Percentiles rank a stretch among this genome's conserved stretches.
Evolutionary conservation across 164 flowering plant genomes (phyloP).

Genomic region (Litsea cubeba): DNA sequence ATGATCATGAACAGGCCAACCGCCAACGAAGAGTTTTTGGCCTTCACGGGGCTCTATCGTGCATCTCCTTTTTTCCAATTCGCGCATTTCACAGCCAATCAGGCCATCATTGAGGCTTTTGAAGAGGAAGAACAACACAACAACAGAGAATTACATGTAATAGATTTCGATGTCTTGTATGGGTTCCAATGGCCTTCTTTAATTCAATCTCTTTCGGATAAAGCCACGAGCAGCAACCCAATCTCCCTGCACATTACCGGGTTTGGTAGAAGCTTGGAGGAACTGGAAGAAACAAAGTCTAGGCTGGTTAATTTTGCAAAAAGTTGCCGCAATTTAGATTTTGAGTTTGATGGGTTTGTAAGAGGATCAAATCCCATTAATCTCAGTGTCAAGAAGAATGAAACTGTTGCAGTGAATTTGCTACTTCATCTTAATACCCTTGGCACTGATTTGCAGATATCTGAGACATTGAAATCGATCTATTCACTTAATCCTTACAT

Average conservation of each 20-base stretch:
- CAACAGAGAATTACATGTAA: slow-evolving; percentile 42
- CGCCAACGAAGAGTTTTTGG: slow-evolving; percentile 43
- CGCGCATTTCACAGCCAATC: slow-evolving; percentile 82
- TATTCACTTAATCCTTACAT: slow-evolving; percentile 44
- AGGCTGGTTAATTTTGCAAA: slow-evolving; percentile 55
- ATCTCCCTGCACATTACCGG: slow-evolving; percentile 52
- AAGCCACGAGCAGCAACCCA: slow-evolving; percentile 26
- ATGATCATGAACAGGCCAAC: slow-evolving; percentile 58
- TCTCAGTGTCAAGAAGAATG: slow-evolving; percentile 37
- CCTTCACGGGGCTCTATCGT: slow-evolving; percentile 48
- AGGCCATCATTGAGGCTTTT: slow-evolving; percentile 62
- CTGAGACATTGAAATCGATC: slow-evolving; percentile 40
- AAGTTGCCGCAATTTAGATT: slow-evolving; percentile 39
- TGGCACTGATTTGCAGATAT: slow-evolving; percentile 26
- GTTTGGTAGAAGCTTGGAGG: slow-evolving; percentile 42
- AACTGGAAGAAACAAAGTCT: slow-evolving; percentile 51
- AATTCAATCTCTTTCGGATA: slow-evolving; percentile 73
- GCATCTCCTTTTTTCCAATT: slow-evolving; percentile 69
- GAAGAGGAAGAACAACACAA: slow-evolving; percentile 43
- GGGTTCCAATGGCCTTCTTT: slow-evolving; percentile 88
- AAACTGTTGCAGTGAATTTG: slow-evolving; percentile 59
- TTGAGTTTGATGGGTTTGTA: slow-evolving; percentile 53
- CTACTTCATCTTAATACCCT: slow-evolving; percentile 43
- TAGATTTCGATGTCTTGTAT: slow-evolving; percentile 63
- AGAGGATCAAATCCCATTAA: slow-evolving; percentile 30